Evolutionary conservation across 805 yeast genomes (phyloP).

Genomic region (Sporopachydermia lactativora): DNA sequence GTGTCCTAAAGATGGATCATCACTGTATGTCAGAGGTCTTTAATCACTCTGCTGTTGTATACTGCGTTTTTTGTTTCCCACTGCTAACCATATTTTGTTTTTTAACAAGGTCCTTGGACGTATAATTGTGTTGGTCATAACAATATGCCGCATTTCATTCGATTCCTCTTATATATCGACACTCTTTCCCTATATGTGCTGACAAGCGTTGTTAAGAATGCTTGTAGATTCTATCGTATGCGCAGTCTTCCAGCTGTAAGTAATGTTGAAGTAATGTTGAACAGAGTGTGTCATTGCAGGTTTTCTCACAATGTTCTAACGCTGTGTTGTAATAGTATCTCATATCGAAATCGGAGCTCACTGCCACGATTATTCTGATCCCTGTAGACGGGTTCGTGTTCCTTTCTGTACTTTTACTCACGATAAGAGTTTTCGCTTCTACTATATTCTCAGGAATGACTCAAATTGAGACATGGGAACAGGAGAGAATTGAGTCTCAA

Average conservation of each 20-base stretch:
- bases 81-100: too few species aligned
- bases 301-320: neutral
- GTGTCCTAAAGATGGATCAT: conserved; percentile 87
- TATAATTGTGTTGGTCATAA: conserved; percentile 74
- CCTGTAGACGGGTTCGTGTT: conserved; percentile 47
- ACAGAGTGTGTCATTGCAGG: too few species aligned
- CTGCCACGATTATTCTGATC: conserved; percentile 37
- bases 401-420: conserved; percentile 42
- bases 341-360: conserved; percentile 35
- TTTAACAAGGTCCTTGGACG: conserved; percentile 56
- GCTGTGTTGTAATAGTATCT: conserved; percentile 30
- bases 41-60: too few species aligned
- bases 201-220: conserved; percentile 26
- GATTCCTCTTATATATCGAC: conserved; percentile 60
- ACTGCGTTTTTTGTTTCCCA: too few species aligned
- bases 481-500: conserved; percentile 63
- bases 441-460: conserved; percentile 55
- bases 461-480: conserved; percentile 88
- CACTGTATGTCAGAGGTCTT: conserved; percentile 53
- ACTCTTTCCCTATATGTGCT: conserved; percentile 26
- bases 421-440: conserved; percentile 45
- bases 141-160: conserved; percentile 66
- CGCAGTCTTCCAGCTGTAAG: conserved; percentile 31
- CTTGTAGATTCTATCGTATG: conserved; percentile 29
- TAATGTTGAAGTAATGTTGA: neutral